Base-by-base conservation (phyloP, 2,329 filamentous ascomycete species). In the Fusarium transvaalense region DNA sequence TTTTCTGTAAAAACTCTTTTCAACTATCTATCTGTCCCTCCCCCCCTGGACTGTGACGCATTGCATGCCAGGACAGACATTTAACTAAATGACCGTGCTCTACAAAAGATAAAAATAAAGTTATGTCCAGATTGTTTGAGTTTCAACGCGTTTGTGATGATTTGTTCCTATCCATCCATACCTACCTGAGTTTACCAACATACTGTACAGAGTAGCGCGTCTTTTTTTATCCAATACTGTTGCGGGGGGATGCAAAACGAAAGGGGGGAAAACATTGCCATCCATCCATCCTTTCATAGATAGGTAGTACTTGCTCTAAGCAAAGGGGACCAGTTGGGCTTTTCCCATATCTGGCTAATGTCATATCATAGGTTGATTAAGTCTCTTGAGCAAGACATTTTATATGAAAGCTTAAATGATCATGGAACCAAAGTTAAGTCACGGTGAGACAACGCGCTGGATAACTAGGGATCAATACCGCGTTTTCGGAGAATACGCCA, bases 161-260 rank as follows among this genome's bases (percentile, higher is more conserved):
- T 51, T 54, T 68, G 50, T 23, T 39, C 14, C 35, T 29, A 25
- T 38, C 14, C 15, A 29, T 38, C n/a, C n/a, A n/a, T n/a, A n/a
- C n/a, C n/a, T n/a, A n/a, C n/a, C n/a, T n/a, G n/a, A 19, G 37
- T 13, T 19, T 19, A 34, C 43, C 21, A 47, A 47, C 19, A 31
- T 21, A 48, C 35, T 48, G 39, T n/a, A n/a, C n/a, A n/a, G n/a
- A n/a, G n/a, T 58, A 63, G 64, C 70, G 72, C 64, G 66, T 74
- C 61, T 34, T 71, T 60, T 60, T 65, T 51, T 39, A 51, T 51
- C 47, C 47, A 51, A 50, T 41, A 53, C 37, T 55, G 50, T 71
- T 74, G 70, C 64, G 71, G 72, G 71, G 71, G 64, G 47, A 60
- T 61, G 50, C 45, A 55, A 56, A 61, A 62, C 61, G 60, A 61